Base-by-base conservation (phyloP, 352 stramenopile species). In the Globisporangium yorkense region DNA sequence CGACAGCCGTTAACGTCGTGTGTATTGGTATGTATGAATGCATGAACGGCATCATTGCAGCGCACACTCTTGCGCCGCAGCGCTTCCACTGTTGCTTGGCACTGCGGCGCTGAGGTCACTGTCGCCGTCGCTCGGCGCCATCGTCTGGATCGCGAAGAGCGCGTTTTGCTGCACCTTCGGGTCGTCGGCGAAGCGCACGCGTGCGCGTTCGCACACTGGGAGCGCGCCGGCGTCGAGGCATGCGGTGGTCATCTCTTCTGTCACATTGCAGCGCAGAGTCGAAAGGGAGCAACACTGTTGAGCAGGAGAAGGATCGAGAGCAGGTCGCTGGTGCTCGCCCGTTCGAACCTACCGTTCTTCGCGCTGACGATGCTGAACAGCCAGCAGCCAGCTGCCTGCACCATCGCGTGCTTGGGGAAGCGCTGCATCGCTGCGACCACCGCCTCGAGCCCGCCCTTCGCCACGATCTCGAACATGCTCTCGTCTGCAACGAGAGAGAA, bases 301-400 rank as follows among this genome's bases (percentile, higher is more conserved):
- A 24, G 13, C 6, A 51, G 2, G 39, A 44, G 39, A 15, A 44
- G 15, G 35, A 35, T 40, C 21, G 31, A 9, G 8, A 7, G 31
- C 5, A 35, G 5, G 5, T 39, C 24, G 24, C 24, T 27, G 24
- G 24, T 27, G 24, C 24, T 27, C 24, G 24, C 24, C 24, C 24
- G 24, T 27, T 27, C 24, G 24, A 27, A 27, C 63, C 47, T 44
- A 84, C 78, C 74, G 54, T 74, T 71, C 50, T 73, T 78, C 16
- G 54, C 33, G 55, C 77, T 86, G 37, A 82, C 65, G 13, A 80
- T 79, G 3, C 70, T 65, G 9, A 88, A 58, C 35, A 88, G 57
- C 70, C 75, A 83, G 45, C 74, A 76, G 16, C 78, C 75, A 15
- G 78, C 63, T 1, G 75, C 78, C 63, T 88, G 74, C 2, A 85